Evolutionary conservation across 2,329 filamentous ascomycete genomes (phyloP), one percentile per base, ranked within the genome.

Genomic region (Lasiodiplodia sp.): DNA sequence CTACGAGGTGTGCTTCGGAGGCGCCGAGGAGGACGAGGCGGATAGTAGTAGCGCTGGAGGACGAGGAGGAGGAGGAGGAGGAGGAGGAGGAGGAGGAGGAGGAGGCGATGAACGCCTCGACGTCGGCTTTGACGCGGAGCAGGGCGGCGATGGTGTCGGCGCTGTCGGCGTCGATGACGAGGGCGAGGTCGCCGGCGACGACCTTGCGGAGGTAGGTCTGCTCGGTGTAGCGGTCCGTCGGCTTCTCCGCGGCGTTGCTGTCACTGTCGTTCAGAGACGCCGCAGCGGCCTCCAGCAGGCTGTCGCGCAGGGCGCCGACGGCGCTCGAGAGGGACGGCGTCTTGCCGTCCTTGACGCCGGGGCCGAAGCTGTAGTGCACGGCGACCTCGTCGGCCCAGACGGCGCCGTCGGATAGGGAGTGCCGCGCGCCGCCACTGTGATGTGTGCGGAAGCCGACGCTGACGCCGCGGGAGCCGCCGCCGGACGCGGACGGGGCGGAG

Each of bases 81-180:
- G 25, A 90, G 77, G 62, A 91, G 83, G 66, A 86, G 83, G 8
- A 91, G 68, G n/a, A 79, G 83, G 47, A 91, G 14, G 40, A 80
- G 6, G 71, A 72, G 0, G 75, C 68, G 2, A 72, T 53, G 16
- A 81, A 77, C 0, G 78, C 79, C 62, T 91, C 88, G 10, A 91
- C 80, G 2, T 84, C 82, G 4, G 77, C 73, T 78, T 91, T 91
- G 70, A 91, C 79, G 28, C 81, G 80, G n/a, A 92, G 80, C 1
- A 88, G 76, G 0, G 87, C 79, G 2, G 87, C 86, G 69, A 91
- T 91, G 23, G 83, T 83, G 72, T 91, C 89, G 7, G 89, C 89
- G 69, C 86, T 89, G 73, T 91, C 86, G 12, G 86, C 86, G 0
- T 84, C 87, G 12, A 91, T 74, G 4, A 85, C 87, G 0, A 92